Evolutionary conservation across 768 basidiomycete genomes (phyloP).

Genomic region (Collybiopsis luxurians): DNA sequence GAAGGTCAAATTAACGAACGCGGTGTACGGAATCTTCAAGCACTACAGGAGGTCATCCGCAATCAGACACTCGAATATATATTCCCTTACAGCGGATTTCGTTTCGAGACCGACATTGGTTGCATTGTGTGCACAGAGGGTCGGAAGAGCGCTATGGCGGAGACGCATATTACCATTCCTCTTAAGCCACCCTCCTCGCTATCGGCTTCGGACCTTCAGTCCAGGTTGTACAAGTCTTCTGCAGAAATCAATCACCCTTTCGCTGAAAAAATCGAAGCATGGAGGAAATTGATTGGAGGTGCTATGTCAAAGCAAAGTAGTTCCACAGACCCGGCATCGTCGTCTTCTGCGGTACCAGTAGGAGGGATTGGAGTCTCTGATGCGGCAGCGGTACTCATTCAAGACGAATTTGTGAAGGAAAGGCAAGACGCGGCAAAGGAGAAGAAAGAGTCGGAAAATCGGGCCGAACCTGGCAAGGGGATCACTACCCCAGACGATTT

Average conservation of each 20-base stretch:
- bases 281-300: slow-evolving; percentile 58
- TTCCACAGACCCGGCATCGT: neutral
- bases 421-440: slow-evolving; percentile 19
- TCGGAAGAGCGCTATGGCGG: slow-evolving; percentile 68
- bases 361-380: slow-evolving; percentile 10
- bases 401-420: slow-evolving; percentile 67
- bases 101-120: slow-evolving; percentile 72
- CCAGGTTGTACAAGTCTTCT: slow-evolving; percentile 45
- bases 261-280: slow-evolving; percentile 45
- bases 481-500: slow-evolving; percentile 55
- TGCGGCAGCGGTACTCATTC: slow-evolving; percentile 69
- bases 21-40: slow-evolving; percentile 62
- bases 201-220: slow-evolving; percentile 16
- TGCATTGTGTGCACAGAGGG: slow-evolving; percentile 64
- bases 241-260: slow-evolving; percentile 45
- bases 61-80: slow-evolving; percentile 67
- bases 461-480: slow-evolving; percentile 27
- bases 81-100: slow-evolving; percentile 74
- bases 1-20: slow-evolving; percentile 66
- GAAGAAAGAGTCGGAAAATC: slow-evolving; percentile 29
- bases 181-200: slow-evolving; percentile 28
- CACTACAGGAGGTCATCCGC: slow-evolving; percentile 61
- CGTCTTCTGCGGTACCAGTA: neutral
- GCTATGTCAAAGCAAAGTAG: slow-evolving; percentile 33
- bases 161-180: slow-evolving; percentile 58